phyloP scores from a whole-genome alignment of 164 flowering plant species.

The Berberis vulgaris region DNA sequence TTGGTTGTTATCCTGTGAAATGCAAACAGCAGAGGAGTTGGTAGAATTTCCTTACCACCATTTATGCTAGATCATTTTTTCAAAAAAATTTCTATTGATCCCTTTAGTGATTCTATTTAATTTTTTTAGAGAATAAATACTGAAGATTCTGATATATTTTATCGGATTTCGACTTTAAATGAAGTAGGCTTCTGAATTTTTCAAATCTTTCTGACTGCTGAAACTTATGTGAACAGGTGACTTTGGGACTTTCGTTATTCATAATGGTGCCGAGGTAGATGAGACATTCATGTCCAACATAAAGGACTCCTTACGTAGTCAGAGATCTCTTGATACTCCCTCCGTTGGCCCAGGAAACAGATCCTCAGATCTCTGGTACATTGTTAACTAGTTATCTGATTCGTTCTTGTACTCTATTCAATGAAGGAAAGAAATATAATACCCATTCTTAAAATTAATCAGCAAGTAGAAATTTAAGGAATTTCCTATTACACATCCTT shows the following conservation, averaged over 20 bases:
- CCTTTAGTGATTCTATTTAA: too few relatives aligned
- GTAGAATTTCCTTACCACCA: too few relatives aligned
- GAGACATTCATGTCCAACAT: conserved; percentile 14
- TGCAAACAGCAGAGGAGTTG: too few relatives aligned
- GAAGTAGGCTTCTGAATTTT: background rate
- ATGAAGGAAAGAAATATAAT: background rate
- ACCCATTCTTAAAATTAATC: too few relatives aligned
- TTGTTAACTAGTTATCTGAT: background rate
- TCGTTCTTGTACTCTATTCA: background rate
- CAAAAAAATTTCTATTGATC: too few relatives aligned
- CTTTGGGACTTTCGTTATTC: conserved; percentile 78
- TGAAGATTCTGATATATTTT: background rate
- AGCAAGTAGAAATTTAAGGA: too few relatives aligned
- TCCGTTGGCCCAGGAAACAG: conserved; percentile 14
- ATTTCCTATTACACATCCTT: too few relatives aligned
- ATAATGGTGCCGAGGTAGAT: conserved; percentile 34
- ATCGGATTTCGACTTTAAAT: background rate
- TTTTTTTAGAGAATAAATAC: too few relatives aligned
- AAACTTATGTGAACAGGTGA: conserved; percentile 42
- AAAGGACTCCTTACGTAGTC: conserved; percentile 22
- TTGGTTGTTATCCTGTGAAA: too few relatives aligned
- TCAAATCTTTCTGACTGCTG: background rate
- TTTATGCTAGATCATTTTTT: too few relatives aligned
- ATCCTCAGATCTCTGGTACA: conserved; percentile 32
- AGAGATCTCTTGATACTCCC: conserved; percentile 20